Evolutionary conservation across 2,329 filamentous ascomycete genomes (phyloP), one percentile per base, ranked within the genome.

Genomic region (Paraphaeosphaeria sporulosa): DNA sequence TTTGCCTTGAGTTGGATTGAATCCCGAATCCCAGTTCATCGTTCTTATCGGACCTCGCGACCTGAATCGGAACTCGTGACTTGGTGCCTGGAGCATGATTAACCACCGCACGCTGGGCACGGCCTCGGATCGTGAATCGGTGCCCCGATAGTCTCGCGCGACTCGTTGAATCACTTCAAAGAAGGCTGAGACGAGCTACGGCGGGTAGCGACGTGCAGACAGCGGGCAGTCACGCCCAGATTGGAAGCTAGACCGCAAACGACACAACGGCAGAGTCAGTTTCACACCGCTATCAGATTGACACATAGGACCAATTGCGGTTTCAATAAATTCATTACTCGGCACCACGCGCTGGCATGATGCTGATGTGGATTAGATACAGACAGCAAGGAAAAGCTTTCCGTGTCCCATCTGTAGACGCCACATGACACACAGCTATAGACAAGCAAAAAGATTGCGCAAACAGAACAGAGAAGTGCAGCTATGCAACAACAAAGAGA

Each of bases 321-420:
- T 30, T 40, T 56, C 55, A 54, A 49, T 57, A 30, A n/a, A 30
- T 58, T 62, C 59, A 62, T 62, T 62, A 62, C 49, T 47, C 52
- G 46, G 55, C 47, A 59, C 42, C 47, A 43, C 34, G 21, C 50
- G 30, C n/a, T 42, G 40, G 42, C 42, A 44, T 34, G 43, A 42
- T 43, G 44, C 32, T 7, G 21, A 25, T 34, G 27, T 42, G 48
- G 53, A 60, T 57, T 60, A 60, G 27, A 40, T 57, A 60, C 54
- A 54, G 51, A 48, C 44, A 27, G n/a, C 36, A 52, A 60, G 40
- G 36, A 59, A 46, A 49, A 44, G 25, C 25, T 27, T 27, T 27
- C 25, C 36, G 23, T 55, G 3, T 49, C 58, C 55, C 59, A 51
- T 58, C 50, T 61, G 59, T 34, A 61, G 36, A 58, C 55, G 52